phyloP scores from a whole-genome alignment of 352 stramenopile species.

The Globisporangium ultimum region DNA sequence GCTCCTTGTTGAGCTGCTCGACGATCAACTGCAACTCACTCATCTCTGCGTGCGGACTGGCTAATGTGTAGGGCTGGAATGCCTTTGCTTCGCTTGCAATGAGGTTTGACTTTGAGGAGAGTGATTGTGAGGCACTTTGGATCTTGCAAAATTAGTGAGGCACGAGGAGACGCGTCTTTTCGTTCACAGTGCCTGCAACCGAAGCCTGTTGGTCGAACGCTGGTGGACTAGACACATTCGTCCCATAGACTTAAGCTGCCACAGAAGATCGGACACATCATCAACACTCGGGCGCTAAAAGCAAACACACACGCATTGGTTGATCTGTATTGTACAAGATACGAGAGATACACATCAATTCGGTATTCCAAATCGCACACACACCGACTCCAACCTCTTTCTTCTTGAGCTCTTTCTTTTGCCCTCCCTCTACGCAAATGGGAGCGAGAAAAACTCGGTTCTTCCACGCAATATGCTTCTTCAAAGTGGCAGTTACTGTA shows the following conservation, averaged over 20 bases:
- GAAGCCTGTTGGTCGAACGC: too few species aligned
- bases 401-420: background rate
- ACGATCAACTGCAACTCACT: slow-evolving; percentile 92
- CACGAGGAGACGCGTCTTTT: slow-evolving; percentile 9
- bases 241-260: too few species aligned
- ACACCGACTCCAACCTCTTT: slow-evolving; percentile 9
- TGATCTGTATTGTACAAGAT: slow-evolving; percentile 33
- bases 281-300: background rate
- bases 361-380: slow-evolving; percentile 2
- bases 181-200: background rate
- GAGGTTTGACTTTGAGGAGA: background rate
- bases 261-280: too few species aligned
- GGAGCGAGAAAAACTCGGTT: slow-evolving; percentile 5
- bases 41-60: slow-evolving; percentile 42
- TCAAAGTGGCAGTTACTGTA: background rate
- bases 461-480: too few species aligned
- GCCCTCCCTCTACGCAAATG: slow-evolving; percentile 14
- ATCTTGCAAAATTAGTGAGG: background rate
- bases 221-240: too few species aligned
- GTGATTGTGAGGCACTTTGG: background rate
- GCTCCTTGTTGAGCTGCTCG: slow-evolving; percentile 91
- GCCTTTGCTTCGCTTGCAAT: too few species aligned
- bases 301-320: slow-evolving; percentile 11
- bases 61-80: background rate
- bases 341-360: slow-evolving; percentile 14